Evolutionary conservation across 31 red algal genomes (phyloP).

Genomic region (Bonnemaisonia californica): DNA sequence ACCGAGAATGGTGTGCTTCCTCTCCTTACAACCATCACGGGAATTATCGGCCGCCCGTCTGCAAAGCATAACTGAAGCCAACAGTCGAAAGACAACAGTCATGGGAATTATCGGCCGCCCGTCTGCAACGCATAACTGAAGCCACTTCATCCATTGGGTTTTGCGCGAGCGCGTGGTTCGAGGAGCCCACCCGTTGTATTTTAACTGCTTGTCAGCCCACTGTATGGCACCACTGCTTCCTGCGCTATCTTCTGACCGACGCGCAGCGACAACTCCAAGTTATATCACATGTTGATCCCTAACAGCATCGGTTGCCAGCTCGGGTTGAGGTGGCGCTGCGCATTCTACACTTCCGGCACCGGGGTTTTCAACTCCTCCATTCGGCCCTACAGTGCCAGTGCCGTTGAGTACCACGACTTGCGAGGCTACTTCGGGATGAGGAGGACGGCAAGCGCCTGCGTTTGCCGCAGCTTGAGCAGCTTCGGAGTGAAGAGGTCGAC

Average conservation of each 20-base stretch:
- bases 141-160: no score
- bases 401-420: slow-evolving; percentile 21
- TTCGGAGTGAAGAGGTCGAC: slow-evolving; percentile 39
- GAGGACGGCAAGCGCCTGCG: slow-evolving; percentile 20
- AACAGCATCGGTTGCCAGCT: background rate
- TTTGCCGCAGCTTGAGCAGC: slow-evolving; percentile 13
- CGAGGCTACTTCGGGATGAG: slow-evolving; percentile 44
- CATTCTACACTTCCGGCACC: background rate
- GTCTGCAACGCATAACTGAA: no score
- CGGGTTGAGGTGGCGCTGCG: background rate
- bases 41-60: no score
- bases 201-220: background rate
- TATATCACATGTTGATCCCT: slow-evolving; percentile 11
- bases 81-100: no score
- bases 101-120: no score
- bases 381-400: background rate
- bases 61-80: no score
- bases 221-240: background rate
- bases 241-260: background rate
- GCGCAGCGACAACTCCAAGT: background rate
- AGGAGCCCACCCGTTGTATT: background rate
- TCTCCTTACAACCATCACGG: no score
- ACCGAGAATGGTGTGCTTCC: no score
- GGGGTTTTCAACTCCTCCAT: background rate
- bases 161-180: no score